Percentiles rank a stretch among this genome's conserved stretches.
Evolutionary conservation across 2,329 filamentous ascomycete genomes (phyloP).

Genomic region (Aspergillus quadrilineatus): DNA sequence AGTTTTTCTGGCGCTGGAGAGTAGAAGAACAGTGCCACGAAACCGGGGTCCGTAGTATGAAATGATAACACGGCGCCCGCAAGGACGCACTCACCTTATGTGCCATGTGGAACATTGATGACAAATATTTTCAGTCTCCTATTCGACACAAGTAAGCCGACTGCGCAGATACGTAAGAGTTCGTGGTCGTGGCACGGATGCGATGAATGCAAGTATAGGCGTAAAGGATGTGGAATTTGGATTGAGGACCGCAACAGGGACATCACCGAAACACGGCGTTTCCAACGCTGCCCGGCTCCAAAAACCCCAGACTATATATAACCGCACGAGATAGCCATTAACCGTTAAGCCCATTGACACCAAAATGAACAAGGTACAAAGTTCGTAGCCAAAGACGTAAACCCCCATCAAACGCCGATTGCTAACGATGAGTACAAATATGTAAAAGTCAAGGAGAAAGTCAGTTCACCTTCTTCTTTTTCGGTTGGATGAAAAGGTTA

Average conservation of each 20-base stretch:
- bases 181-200: background rate
- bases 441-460: background rate
- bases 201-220: background rate
- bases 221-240: constrained; percentile 2
- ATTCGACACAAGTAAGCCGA: background rate
- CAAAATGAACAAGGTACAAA: background rate
- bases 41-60: background rate
- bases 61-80: background rate
- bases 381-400: background rate
- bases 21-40: background rate
- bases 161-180: background rate
- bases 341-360: background rate
- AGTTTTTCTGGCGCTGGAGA: background rate
- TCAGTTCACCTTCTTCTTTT: constrained; percentile 29
- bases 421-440: constrained; percentile 3
- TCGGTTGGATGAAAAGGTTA: constrained; percentile 34
- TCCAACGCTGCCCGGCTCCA: background rate
- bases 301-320: background rate
- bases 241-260: background rate
- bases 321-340: background rate
- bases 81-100: constrained; percentile 7
- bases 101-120: constrained; percentile 12
- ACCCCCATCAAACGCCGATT: constrained; percentile 6
- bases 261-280: background rate
- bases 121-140: constrained; percentile 2